Evolutionary conservation across 768 basidiomycete genomes (phyloP), one percentile per base, ranked within the genome.

Genomic region (Lactarius psammicola): DNA sequence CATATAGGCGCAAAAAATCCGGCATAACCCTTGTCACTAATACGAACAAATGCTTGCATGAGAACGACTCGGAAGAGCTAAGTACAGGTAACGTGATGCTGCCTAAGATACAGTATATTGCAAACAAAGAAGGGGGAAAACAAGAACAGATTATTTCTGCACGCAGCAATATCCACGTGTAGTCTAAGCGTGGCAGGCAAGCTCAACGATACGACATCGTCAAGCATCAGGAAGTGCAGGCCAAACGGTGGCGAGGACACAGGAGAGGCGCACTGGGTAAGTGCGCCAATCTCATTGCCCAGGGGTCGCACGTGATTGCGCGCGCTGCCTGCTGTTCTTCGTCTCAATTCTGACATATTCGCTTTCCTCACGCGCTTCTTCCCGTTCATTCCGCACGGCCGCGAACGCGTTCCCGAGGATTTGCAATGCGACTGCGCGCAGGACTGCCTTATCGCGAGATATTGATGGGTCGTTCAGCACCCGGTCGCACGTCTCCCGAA

Each of bases 281-380:
- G 49, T 44, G 34, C 9, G 34, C 17, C 4, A 3, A 30, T 20
- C 5, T 33, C 33, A 44, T 34, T 56, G 56, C 23, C 55, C 60
- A 0, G 49, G 28, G 7, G 15, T 6, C 3, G 40, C 2, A 51
- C 57, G 65, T 15, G 65, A 63, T 23, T 66, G 57, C 3, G 51
- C 65, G 26, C 81, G 72, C 68, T 80, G 77, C 10, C 88, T 80
- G 75, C 86, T 90, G 57, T 72, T 81, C 79, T 83, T 88, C 30
- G 88, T 92, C 67, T 94, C 92, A 30, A 95, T 80, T 73, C 84
- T 82, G 57, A 94, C 92, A 71, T 93, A 95, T 72, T 93, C 94
- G 69, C 81, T 83, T 65, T 94, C 91, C 58, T 87, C 86, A 4
- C 77, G 64, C 23, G 72, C 71, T 49, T 62, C 72, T 13, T 80